Base-by-base conservation (phyloP, 2,329 filamentous ascomycete species). In the Akanthomyces lecanii region DNA sequence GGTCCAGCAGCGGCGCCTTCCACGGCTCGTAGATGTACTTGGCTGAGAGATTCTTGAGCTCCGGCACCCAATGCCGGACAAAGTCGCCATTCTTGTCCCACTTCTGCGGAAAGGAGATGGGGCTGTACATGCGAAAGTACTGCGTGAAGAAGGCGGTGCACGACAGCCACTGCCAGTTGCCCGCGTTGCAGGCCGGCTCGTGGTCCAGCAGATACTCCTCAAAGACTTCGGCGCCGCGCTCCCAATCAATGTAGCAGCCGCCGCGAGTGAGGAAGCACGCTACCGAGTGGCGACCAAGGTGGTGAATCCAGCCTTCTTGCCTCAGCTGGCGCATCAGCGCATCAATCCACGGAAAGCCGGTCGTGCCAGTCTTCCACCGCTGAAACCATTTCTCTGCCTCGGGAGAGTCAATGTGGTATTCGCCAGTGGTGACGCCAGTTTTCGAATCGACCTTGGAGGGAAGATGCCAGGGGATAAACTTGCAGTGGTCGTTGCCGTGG, bases 21-120 rank as follows among this genome's bases (percentile, higher is more conserved):
- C 89, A 90, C 6, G 90, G 90, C 77, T 93, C 89, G 67, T 91
- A 93, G 38, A 93, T 91, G 69, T 84, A 91, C 73, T 89, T 91
- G 60, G 82, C 81, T 16, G 87, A 80, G 65, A 89, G 79, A 0
- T 80, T 69, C 63, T 75, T 78, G 45, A 92, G 75, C 72, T 92
- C 89, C 0, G 90, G 89, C 0, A 89, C 83, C 74, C 85, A 92
- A 45, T 77, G 79, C 28, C 85, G 77, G 53, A 92, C 82, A 64
- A 91, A 85, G 3, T 74, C 68, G 0, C 90, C 89, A 1, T 89
- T 78, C 63, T 84, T 85, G 71, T 93, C 90, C 87, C 88, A 91
- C 71, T 91, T 91, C 74, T 88, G 85, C 1, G 86, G 85, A 69
- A 93, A 93, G 0, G 87, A 82, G 18, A 92, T 73, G 0, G 90